These are phyloP conservation scores for Camelina sativa DNA, from an alignment of 345 rosid species.

Conservation along the genomic window DNA sequence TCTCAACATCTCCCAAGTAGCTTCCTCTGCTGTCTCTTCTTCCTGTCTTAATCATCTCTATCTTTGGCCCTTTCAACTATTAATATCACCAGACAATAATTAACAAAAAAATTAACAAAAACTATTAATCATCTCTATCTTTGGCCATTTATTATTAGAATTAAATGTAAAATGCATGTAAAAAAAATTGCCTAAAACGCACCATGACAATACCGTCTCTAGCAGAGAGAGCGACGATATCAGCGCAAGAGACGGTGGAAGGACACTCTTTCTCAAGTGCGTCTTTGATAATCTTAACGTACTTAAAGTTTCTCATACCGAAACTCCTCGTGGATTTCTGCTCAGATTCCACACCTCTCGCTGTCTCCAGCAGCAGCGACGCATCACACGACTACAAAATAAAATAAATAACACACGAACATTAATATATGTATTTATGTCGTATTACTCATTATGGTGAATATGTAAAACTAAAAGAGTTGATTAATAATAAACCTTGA, in stretches of 20 bases:
- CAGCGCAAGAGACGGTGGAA: constrained; percentile 80
- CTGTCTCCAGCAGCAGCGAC: constrained; percentile 66
- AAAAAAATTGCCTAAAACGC: background rate
- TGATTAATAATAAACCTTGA: constrained; percentile 48
- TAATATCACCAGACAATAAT: background rate
- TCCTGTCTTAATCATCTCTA: constrained; percentile 78
- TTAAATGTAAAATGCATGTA: background rate
- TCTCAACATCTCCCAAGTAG: constrained; percentile 50
- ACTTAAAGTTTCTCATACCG: constrained; percentile 94
- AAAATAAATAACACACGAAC: background rate
- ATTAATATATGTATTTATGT: background rate
- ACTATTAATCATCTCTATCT: too few species aligned
- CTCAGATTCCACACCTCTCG: constrained; percentile 60
- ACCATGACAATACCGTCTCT: constrained; percentile 84
- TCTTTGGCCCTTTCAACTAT: constrained; percentile 78
- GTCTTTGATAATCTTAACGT: constrained; percentile 65
- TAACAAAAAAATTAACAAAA: background rate
- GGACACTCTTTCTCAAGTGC: constrained; percentile 86
- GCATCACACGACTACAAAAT: constrained; percentile 75
- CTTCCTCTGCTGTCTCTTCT: constrained; percentile 70
- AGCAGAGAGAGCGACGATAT: constrained; percentile 78
- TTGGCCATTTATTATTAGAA: too few species aligned
- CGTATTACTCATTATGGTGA: constrained; percentile 1
- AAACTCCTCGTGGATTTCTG: constrained; percentile 64
- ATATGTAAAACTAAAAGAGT: background rate